Conservation (phyloP, 345 rosid species). For the Aquilaria malaccensis region DNA sequence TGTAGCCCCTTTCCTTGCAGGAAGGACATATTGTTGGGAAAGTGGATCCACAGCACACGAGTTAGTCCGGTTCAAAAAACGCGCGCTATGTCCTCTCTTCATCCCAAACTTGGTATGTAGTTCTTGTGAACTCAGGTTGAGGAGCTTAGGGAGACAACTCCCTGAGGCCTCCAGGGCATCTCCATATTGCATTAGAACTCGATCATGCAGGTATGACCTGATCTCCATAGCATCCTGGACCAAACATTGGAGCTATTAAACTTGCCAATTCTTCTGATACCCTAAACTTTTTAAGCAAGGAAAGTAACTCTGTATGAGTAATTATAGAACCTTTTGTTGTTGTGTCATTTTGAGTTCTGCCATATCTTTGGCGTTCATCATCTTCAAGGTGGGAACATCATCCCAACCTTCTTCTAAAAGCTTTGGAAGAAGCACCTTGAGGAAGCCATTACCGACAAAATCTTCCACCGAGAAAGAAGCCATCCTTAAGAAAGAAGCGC, state of each 20-base stretch:
- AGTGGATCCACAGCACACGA: slow-evolving; percentile 29
- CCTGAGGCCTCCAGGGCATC: slow-evolving; percentile 48
- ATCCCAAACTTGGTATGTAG: slow-evolving; percentile 46
- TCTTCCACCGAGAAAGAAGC: slow-evolving; percentile 57
- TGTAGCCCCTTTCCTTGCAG: slow-evolving; percentile 13
- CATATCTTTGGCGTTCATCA: slow-evolving; percentile 55
- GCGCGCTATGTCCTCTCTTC: slow-evolving; percentile 60
- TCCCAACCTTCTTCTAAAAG: slow-evolving; percentile 71
- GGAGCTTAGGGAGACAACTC: slow-evolving; percentile 44
- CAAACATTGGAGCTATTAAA: not conserved
- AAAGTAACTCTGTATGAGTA: not conserved
- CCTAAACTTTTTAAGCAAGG: not conserved
- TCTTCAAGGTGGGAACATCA: slow-evolving; percentile 64
- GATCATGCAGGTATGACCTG: slow-evolving; percentile 64
- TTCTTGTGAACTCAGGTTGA: slow-evolving; percentile 27
- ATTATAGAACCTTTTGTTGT: slow-evolving; percentile 37
- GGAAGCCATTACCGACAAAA: slow-evolving; percentile 48
- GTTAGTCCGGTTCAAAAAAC: slow-evolving; percentile 35
- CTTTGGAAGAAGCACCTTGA: slow-evolving; percentile 42
- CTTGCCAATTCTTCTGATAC: not conserved
- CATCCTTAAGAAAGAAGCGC: slow-evolving; percentile 24
- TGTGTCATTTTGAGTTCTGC: slow-evolving; percentile 45
- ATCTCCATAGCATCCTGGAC: slow-evolving; percentile 51
- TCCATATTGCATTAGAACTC: slow-evolving; percentile 46
- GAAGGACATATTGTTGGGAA: slow-evolving; percentile 16